Base-by-base conservation (phyloP, 208 protist species). In the Leishmania guyanensis region DNA sequence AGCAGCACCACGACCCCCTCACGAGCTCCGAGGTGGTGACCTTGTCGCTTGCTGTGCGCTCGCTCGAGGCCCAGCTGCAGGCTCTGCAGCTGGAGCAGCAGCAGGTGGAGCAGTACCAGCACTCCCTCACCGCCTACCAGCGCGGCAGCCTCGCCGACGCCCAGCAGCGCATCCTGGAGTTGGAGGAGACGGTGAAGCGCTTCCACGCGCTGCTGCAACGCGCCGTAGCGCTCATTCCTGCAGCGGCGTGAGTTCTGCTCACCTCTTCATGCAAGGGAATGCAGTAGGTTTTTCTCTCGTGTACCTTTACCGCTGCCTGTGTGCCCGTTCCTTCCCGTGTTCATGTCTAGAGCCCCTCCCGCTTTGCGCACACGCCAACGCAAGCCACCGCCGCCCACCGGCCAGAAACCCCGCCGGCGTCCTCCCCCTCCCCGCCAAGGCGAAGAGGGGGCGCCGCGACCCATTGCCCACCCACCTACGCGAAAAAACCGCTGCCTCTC, bases 171-270 rank as follows among this genome's bases (percentile, higher is more conserved):
- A 89, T 93, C 50, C 33, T 81, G 48, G 89, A 95, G 82, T 79
- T 95, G 66, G 89, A 95, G 80, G 84, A 84, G 26, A 87, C 88
- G 17, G 80, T 94, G 66, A 73, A 80, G 72, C 86, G 86, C 46
- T 90, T 93, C 64, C 84, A 93, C 62, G 78, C 78, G 46, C 85
- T 90, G 58, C 83, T 93, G 53, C 73, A 90, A 73, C 83, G 87
- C 39, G 87, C 92, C 39, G 73, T 92, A 33, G 68, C 82, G 5
- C 84, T 95, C 70, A 87, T 95, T 26, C 87, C 86, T 33, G 77
- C 77, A 48, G 1, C 71, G 71, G 46, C 71, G 71, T 75, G 71
- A 75, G 29, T 26, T 36, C 71, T 12, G 36, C 66, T 33, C 50
- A 54, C 26, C 1, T 46, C 71, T 29, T n/a, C 26, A 72, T 50